Evolutionary conservation across 106 monocot species (phyloP).

Genomic region (Dendrobium huoshanense): DNA sequence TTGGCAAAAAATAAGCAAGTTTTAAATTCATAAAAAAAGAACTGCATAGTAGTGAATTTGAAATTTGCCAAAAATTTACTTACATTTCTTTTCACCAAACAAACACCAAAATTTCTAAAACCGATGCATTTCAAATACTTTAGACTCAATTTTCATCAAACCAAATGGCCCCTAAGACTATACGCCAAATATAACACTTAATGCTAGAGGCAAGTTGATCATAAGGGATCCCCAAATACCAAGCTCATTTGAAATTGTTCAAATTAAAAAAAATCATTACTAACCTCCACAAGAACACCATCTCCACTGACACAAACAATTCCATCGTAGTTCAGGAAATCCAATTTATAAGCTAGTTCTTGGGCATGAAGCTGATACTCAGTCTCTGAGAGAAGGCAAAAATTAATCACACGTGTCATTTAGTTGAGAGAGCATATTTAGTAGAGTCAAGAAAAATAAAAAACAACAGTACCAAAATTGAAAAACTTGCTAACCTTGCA

Average conservation of each 20-base stretch:
- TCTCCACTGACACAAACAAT: constrained; percentile 60
- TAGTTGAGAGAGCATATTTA: background rate
- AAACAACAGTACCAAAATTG: background rate
- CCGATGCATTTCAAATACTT: no score
- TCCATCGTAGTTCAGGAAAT: constrained; percentile 45
- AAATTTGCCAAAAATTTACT: no score
- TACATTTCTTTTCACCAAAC: no score
- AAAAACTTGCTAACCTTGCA: constrained; percentile 54
- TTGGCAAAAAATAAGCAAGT: no score
- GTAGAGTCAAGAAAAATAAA: background rate
- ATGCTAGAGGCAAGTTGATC: constrained; percentile 1
- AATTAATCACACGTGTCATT: background rate
- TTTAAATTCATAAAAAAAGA: no score
- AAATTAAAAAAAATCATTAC: constrained; percentile 3
- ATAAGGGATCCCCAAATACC: background rate
- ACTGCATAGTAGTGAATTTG: no score
- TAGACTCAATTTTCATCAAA: no score
- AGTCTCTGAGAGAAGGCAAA: constrained; percentile 32
- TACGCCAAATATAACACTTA: background rate
- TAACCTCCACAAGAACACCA: constrained; percentile 59
- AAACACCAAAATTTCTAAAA: no score
- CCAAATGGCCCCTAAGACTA: no score
- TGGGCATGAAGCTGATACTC: constrained; percentile 34
- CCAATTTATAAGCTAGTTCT: constrained; percentile 41
- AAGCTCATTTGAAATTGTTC: background rate